phyloP scores from a whole-genome alignment of 768 basidiomycete species.

The Lepiota brunneoincarnata region DNA sequence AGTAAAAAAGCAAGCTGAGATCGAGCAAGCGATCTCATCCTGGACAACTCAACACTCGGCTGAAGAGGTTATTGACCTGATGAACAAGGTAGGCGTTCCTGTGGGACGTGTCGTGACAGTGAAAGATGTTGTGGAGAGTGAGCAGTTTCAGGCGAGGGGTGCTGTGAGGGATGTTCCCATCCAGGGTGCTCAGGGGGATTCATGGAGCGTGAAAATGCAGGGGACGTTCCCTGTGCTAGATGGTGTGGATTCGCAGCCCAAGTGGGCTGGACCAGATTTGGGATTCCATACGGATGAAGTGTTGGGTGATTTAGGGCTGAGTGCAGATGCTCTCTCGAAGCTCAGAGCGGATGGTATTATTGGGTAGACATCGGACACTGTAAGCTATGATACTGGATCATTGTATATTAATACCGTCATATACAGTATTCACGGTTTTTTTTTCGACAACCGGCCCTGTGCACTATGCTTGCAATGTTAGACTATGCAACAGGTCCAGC shows the following conservation, averaged over 20 bases:
- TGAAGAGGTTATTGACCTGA: slow-evolving; percentile 48
- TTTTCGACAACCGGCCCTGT: not conserved
- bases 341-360: slow-evolving; percentile 42
- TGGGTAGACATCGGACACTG: slow-evolving; percentile 21
- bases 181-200: slow-evolving; percentile 23
- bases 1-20: slow-evolving; percentile 59
- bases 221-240: slow-evolving; percentile 62
- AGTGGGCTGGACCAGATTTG: slow-evolving; percentile 71
- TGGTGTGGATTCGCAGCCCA: slow-evolving; percentile 53
- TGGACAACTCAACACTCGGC: slow-evolving; percentile 54
- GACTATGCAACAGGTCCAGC: not conserved
- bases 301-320: slow-evolving; percentile 42
- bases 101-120: slow-evolving; percentile 64
- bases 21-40: slow-evolving; percentile 57
- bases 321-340: slow-evolving; percentile 30
- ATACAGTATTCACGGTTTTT: not conserved
- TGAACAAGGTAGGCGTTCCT: slow-evolving; percentile 56
- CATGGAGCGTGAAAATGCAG: slow-evolving; percentile 67
- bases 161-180: slow-evolving; percentile 62
- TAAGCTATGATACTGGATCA: not conserved
- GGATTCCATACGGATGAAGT: slow-evolving; percentile 57
- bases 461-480: not conserved
- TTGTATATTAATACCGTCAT: slow-evolving; percentile 1
- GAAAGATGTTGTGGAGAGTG: slow-evolving; percentile 57
- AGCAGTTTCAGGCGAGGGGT: slow-evolving; percentile 54